Evolutionary conservation across 768 basidiomycete genomes (phyloP).

Genomic region (Coprinopsis marcescibilis): DNA sequence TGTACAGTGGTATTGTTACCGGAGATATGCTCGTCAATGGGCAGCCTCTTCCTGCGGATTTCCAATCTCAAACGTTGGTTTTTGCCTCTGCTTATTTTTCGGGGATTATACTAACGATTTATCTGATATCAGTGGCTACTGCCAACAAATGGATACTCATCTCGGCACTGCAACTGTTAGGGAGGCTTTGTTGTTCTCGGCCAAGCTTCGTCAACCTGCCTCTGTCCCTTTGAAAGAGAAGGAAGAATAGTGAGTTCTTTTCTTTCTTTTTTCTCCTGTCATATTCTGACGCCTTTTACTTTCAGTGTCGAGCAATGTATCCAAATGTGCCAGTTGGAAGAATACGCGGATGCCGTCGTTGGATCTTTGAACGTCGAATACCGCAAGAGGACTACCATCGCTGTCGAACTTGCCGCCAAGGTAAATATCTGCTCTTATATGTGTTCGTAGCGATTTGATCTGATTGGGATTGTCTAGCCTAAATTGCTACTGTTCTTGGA

Average conservation of each 20-base stretch:
- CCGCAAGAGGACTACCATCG: conserved; percentile 81
- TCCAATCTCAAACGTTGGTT: conserved; percentile 53
- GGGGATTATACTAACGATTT: no score
- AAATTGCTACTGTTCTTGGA: conserved; percentile 81
- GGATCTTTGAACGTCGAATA: conserved; percentile 65
- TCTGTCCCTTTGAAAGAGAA: conserved; percentile 66
- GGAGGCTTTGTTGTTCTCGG: conserved; percentile 79
- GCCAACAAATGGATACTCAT: conserved; percentile 83
- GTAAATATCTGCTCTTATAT: conserved; percentile 27
- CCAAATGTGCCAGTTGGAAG: conserved; percentile 59
- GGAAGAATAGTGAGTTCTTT: conserved; percentile 60
- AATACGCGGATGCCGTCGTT: conserved; percentile 57
- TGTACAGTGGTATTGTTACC: conserved; percentile 39
- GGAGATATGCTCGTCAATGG: conserved; percentile 57
- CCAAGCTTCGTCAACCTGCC: conserved; percentile 70
- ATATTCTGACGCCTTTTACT: background rate
- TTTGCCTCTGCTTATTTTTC: background rate
- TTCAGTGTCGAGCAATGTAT: conserved; percentile 43
- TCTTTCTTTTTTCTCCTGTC: background rate
- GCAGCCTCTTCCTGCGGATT: conserved; percentile 46
- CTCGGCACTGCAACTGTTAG: conserved; percentile 72
- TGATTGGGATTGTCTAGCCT: conserved; percentile 40
- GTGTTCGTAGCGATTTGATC: background rate
- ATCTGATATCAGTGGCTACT: conserved; percentile 47
- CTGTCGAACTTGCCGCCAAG: conserved; percentile 84